Base-by-base conservation (phyloP, 768 basidiomycete genomes). In the Cystofilobasidium macerans region DNA sequence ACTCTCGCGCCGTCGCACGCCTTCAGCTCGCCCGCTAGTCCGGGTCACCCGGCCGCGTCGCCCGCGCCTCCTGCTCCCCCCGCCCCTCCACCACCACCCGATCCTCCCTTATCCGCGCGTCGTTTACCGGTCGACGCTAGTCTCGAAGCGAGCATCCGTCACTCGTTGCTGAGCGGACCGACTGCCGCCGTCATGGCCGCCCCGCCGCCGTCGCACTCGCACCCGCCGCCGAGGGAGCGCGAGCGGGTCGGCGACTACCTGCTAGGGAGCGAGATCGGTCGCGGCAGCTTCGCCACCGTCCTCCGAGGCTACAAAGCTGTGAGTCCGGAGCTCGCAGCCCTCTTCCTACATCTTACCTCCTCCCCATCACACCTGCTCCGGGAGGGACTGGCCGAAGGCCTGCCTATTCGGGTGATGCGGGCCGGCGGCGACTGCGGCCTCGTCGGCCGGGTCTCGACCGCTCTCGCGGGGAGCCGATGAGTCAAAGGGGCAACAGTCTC, bases 241-340 rank as follows among this genome's bases (percentile, higher is more conserved):
- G 74, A 75, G 51, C 61, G 74, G 59, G 71, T 77, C 62, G 76
- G 77, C 33, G 72, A 74, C 61, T 79, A 79, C 73, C 61, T 73
- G 26, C 70, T 80, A 30, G 73, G 72, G 0, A 71, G 70, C n/a
- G 78, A 79, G 73, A 78, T 79, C 47, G 79, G 79, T 5, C 71
- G 75, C 75, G 94, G 94, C 22, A 91, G 88, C 75, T 98, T 98
- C 76, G 94, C 94, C 20, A 94, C 87, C 0, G 94, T 99, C 45
- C 93, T 89, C 76, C 89, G 89, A 71, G 93, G 90, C 59, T 90
- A 89, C 78, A 86, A 92, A 75, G 85, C 86, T 77, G 92, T 89
- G 70, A 65, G 86, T 77, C 36, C 30, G 9, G 3, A 20, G 5
- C 61, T 14, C 36, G n/a, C 18, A 45, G 20, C n/a, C 14, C 33